These are phyloP conservation scores for Pseudovirgaria hyperparasitica DNA, from an alignment of 2,329 filamentous ascomycete genomes.

Conservation along the genomic window DNA sequence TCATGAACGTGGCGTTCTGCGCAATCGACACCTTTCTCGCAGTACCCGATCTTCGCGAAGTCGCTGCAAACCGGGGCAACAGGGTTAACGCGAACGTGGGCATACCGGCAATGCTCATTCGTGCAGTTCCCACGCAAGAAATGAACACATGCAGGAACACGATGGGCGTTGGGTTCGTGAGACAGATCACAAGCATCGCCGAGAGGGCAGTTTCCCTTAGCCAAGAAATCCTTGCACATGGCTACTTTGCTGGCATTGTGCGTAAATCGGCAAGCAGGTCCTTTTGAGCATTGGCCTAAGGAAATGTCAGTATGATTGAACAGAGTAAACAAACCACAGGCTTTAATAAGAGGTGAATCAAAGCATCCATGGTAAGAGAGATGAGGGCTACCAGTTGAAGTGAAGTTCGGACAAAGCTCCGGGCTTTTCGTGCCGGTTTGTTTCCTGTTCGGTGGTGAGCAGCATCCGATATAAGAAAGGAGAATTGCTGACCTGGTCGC, in stretches of 20 bases:
- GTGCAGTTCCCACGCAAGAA: constrained; percentile 83
- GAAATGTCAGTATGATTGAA: constrained; percentile 5
- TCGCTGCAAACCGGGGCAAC: constrained; percentile 67
- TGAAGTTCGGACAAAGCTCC: constrained; percentile 53
- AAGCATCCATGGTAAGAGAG: constrained; percentile 6
- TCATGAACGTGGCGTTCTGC: constrained; percentile 78
- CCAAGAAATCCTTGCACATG: constrained; percentile 77
- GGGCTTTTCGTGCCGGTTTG: constrained; percentile 49
- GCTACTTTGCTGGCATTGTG: constrained; percentile 83
- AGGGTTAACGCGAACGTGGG: constrained; percentile 68
- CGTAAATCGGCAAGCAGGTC: constrained; percentile 63
- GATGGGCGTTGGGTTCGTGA: constrained; percentile 71
- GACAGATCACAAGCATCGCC: constrained; percentile 81
- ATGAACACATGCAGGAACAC: constrained; percentile 79
- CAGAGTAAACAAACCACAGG: constrained; percentile 4
- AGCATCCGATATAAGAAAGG: neutral
- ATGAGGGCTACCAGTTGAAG: constrained; percentile 36
- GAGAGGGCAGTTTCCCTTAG: constrained; percentile 62
- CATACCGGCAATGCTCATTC: constrained; percentile 74
- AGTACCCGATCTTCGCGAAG: constrained; percentile 83
- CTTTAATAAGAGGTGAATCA: neutral
- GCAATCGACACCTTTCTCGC: constrained; percentile 68
- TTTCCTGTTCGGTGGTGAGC: constrained; percentile 7
- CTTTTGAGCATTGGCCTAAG: constrained; percentile 74
- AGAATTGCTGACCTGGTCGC: constrained; percentile 54